These are phyloP conservation scores for Xenosphaeropsis pyriputrescens DNA, from an alignment of 2,329 filamentous ascomycete genomes.

Conservation along the genomic window DNA sequence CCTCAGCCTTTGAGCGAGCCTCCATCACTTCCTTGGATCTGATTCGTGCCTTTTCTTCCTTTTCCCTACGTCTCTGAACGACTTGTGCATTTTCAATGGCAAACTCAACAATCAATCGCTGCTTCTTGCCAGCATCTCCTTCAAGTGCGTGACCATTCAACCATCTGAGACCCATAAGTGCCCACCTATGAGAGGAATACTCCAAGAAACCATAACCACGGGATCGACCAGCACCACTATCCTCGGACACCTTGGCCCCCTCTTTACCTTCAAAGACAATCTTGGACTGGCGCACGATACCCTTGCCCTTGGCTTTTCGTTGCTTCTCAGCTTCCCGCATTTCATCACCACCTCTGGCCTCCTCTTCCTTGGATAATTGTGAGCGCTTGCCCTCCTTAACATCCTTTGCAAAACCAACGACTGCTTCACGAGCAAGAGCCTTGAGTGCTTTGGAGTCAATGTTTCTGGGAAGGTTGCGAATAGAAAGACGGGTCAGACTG, in stretches of 20 bases:
- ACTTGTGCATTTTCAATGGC: slow-evolving; percentile 97
- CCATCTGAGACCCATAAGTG: slow-evolving; percentile 88
- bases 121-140: slow-evolving; percentile 59
- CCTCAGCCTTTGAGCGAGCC: slow-evolving; percentile 15
- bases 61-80: slow-evolving; percentile 59
- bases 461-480: slow-evolving; percentile 80
- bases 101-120: slow-evolving; percentile 88
- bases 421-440: slow-evolving; percentile 75
- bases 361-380: slow-evolving; percentile 80
- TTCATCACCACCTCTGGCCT: slow-evolving; percentile 61
- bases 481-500: slow-evolving; percentile 75
- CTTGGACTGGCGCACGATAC: slow-evolving; percentile 84
- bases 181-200: slow-evolving; percentile 85
- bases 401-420: slow-evolving; percentile 87
- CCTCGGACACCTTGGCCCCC: slow-evolving; percentile 70
- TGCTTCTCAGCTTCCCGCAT: slow-evolving; percentile 69
- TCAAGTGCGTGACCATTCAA: slow-evolving; percentile 63
- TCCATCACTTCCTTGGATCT: slow-evolving; percentile 18
- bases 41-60: slow-evolving; percentile 39
- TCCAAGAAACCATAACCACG: slow-evolving; percentile 96
- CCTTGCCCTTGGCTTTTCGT: slow-evolving; percentile 71
- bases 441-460: slow-evolving; percentile 82
- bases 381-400: slow-evolving; percentile 65
- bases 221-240: slow-evolving; percentile 64
- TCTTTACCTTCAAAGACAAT: slow-evolving; percentile 82